Conservation (phyloP, 352 stramenopile species). For the Globisporangium radiosum region DNA sequence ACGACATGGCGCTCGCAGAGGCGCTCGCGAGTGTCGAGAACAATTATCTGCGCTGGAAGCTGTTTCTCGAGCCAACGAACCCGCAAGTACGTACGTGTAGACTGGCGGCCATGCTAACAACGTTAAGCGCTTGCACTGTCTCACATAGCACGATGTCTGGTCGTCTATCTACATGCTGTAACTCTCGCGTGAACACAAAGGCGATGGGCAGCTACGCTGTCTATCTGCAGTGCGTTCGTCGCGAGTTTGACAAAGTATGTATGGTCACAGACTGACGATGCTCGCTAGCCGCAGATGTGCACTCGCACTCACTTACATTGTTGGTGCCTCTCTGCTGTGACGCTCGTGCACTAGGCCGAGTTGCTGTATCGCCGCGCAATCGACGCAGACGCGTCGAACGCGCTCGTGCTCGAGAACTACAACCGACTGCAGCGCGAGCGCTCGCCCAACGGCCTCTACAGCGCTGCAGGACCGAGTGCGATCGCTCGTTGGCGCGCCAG, state of each 20-base stretch:
- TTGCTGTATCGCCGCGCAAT: constrained; percentile 60
- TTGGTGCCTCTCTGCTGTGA: neutral
- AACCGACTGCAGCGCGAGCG: constrained; percentile 44
- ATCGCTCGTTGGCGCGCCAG: constrained; percentile 31
- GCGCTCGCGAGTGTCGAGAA: constrained; percentile 34
- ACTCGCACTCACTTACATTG: neutral
- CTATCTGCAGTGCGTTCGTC: constrained; percentile 47
- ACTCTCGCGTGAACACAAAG: constrained; percentile 14
- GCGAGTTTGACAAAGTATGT: constrained; percentile 51
- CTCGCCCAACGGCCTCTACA: constrained; percentile 41
- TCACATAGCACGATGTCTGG: no score
- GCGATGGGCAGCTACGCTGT: constrained; percentile 56
- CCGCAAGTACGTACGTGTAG: constrained; percentile 24
- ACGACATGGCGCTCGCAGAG: neutral
- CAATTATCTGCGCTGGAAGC: constrained; percentile 57
- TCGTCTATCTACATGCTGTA: neutral
- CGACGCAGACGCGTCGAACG: constrained; percentile 38
- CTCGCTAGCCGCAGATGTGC: neutral
- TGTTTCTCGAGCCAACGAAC: constrained; percentile 46
- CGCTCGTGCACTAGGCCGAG: constrained; percentile 28
- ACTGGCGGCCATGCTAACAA: neutral
- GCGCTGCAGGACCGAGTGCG: constrained; percentile 37
- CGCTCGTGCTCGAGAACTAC: constrained; percentile 56
- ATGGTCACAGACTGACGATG: no score
- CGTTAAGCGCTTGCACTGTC: no score